Base-by-base conservation (phyloP, 441 rosid species). In the Populus hybrid region DNA sequence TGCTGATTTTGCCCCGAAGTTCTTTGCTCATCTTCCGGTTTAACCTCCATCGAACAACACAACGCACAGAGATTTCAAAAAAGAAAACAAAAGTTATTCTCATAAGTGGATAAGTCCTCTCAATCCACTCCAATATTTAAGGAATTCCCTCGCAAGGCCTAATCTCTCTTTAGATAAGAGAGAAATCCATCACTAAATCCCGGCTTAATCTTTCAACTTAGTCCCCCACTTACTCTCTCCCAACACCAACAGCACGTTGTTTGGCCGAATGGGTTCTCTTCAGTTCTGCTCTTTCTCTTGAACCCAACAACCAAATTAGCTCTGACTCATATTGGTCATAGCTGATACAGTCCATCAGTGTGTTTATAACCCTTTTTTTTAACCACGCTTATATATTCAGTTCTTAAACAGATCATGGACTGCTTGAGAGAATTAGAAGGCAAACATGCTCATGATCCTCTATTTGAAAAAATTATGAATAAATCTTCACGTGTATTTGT, bases 371-470 rank as follows among this genome's bases (percentile, higher is more conserved):
- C 61, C 61, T 54, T 50, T 16, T 4, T 73, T 76, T 73, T 63
- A 68, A 35, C 69, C 61, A 21, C 11, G 26, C 32, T 64, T 18
- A 0, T 23, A 34, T 42, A 4, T 10, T 42, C 3, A 26, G 81
- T 73, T 72, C 69, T 61, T 72, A 63, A 18, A 54, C 68, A 54
- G 71, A 78, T 81, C 73, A 86, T 88, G 94, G 89, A 86, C 24
- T 80, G 65, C 83, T 78, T 71, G 80, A 89, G 88, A 82, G 99
- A 95, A 85, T 86, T 92, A 68, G 88, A 92, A 88, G 92, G 97
- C 10, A 93, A 95, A 83, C 91, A 84, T 82, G 85, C 80, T 30
- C 90, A 95, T 80, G 98, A 93, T 84, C 92, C 91, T 34, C 67
- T 87, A 72, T 79, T 86, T 54, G 70, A 74, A 14, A 73, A 77